Percentiles rank a stretch among this genome's conserved stretches.
These are phyloP conservation scores for Exophiala sp. DNA, from an alignment of 2,329 filamentous ascomycete species.

Conservation along the genomic window DNA sequence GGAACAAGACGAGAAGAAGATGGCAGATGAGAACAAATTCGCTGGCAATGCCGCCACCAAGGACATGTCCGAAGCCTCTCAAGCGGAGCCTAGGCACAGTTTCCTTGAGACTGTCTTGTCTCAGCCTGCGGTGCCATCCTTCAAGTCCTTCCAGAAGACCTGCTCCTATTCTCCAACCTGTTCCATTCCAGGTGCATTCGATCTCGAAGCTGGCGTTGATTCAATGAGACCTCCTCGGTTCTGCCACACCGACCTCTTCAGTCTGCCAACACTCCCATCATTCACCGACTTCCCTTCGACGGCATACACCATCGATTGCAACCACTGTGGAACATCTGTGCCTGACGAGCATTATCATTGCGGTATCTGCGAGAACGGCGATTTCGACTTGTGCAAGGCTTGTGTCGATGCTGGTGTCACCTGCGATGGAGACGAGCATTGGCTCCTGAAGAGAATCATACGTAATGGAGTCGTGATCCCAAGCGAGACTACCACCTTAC, in stretches of 20 bases:
- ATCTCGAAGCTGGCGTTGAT: conserved; percentile 10
- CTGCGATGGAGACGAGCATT: conserved; percentile 77
- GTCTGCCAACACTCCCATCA: conserved; percentile 34
- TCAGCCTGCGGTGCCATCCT: conserved; percentile 18
- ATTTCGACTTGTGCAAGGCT: conserved; percentile 84
- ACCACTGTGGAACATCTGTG: conserved; percentile 77
- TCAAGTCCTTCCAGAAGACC: conserved; percentile 21
- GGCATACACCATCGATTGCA: conserved; percentile 87
- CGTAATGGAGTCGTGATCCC: conserved; percentile 73
- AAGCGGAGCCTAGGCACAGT: conserved; percentile 32
- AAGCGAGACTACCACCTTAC: conserved; percentile 79
- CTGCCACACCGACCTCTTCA: conserved; percentile 18
- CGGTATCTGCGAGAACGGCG: conserved; percentile 84
- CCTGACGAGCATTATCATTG: conserved; percentile 88
- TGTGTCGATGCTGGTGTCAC: conserved; percentile 74
- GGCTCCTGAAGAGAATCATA: conserved; percentile 88
- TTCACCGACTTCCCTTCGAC: conserved; percentile 35
- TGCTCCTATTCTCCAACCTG: conserved; percentile 21
- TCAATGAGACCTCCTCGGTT: conserved; percentile 3
- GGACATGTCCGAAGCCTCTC: conserved; percentile 9
- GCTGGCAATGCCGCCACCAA: not conserved
- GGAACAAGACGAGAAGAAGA: conserved; percentile 11
- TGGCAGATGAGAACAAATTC: conserved; percentile 19
- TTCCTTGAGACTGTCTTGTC: conserved; percentile 44
- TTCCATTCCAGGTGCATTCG: conserved; percentile 24